Percentiles rank a stretch among this genome's conserved stretches.
Conservation (phyloP, 805 yeast genomes). For the Saturnispora zaruensis region DNA sequence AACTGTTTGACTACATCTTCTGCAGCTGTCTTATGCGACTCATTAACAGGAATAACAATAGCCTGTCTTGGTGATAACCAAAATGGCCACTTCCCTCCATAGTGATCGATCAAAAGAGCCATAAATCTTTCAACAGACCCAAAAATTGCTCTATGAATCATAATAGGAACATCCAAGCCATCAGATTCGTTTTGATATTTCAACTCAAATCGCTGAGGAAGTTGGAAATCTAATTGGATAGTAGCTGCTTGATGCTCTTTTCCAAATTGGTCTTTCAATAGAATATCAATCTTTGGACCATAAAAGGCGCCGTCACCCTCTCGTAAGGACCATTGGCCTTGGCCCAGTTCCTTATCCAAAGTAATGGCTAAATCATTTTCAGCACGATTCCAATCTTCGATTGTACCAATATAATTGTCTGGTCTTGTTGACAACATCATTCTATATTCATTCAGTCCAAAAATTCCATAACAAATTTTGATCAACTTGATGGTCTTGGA, state of each 20-base stretch:
- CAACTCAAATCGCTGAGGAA: conserved; percentile 77
- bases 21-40: conserved; percentile 50
- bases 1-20: conserved; percentile 37
- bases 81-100: conserved; percentile 92
- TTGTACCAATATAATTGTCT: conserved; percentile 66
- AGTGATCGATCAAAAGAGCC: conserved; percentile 85
- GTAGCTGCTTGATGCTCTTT: conserved; percentile 93
- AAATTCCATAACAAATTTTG: conserved; percentile 61
- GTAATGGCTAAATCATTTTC: conserved; percentile 58
- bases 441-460: conserved; percentile 51
- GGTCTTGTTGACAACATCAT: conserved; percentile 84
- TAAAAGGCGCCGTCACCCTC: conserved; percentile 97
- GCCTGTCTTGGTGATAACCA: conserved; percentile 95
- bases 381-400: conserved; percentile 75
- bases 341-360: conserved; percentile 42
- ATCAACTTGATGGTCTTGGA: conserved; percentile 61
- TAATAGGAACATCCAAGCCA: conserved; percentile 63
- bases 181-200: conserved; percentile 51
- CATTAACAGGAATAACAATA: conserved; percentile 69
- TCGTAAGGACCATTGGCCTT: conserved; percentile 53
- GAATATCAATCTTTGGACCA: conserved; percentile 92
- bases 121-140: conserved; percentile 91
- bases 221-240: conserved; percentile 88
- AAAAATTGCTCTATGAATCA: conserved; percentile 92
- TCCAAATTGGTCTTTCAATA: conserved; percentile 69